Evolutionary conservation across 805 yeast species (phyloP).

Genomic region (Suhomyces sp.): DNA sequence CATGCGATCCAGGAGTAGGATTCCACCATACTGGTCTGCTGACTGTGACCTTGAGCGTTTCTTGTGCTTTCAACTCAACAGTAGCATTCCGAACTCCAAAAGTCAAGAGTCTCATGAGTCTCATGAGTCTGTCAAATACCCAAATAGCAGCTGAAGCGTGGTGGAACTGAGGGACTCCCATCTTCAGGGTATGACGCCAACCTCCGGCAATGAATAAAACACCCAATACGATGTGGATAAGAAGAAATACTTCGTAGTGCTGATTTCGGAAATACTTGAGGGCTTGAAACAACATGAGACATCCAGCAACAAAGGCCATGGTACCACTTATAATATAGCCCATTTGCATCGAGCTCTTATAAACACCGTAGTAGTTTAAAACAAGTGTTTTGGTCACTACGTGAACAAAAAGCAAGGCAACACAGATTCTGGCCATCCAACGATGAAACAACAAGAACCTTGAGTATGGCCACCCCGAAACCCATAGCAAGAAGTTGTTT

Average conservation of each 20-base stretch:
- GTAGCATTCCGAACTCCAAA: conserved; percentile 62
- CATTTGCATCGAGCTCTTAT: conserved; percentile 6
- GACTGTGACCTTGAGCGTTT: conserved; percentile 49
- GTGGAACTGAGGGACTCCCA: conserved; percentile 34
- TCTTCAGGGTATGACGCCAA: conserved; percentile 44
- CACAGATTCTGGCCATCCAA: conserved; percentile 23
- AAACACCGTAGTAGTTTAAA: conserved; percentile 4
- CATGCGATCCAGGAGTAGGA: conserved; percentile 61
- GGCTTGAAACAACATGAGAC: conserved; percentile 31
- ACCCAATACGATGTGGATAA: conserved; percentile 36
- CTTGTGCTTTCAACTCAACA: conserved; percentile 39
- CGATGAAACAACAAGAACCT: conserved; percentile 44
- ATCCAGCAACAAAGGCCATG: conserved; percentile 35
- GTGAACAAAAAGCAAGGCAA: conserved; percentile 3
- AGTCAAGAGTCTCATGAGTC: conserved; percentile 52
- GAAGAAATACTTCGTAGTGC: conserved; percentile 36
- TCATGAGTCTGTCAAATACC: conserved; percentile 62
- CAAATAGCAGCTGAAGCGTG: conserved; percentile 63
- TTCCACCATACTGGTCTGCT: conserved; percentile 56
- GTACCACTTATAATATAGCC: conserved; percentile 33
- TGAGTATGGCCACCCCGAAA: conserved; percentile 59
- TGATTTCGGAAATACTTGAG: conserved; percentile 30
- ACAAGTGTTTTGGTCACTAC: conserved; percentile 49
- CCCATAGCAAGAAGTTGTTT: conserved; percentile 54
- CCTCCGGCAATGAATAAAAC: conserved; percentile 44